Base-by-base conservation (phyloP, 2,329 filamentous ascomycete genomes). In the Lecanosticta acicola region DNA sequence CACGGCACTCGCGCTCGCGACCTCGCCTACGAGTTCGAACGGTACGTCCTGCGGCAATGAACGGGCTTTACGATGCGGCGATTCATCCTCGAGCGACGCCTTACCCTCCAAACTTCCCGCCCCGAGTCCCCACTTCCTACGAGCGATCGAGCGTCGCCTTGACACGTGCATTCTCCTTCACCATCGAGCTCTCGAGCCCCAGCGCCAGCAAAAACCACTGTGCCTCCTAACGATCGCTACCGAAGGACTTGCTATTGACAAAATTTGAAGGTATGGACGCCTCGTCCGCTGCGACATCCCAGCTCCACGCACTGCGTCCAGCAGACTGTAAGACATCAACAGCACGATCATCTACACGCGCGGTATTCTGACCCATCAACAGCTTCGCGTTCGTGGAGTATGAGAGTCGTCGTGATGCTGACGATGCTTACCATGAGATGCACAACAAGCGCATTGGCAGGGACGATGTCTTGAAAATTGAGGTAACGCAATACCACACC, bases 11-110 rank as follows among this genome's bases (percentile, higher is more conserved):
- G 93, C 78, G 89, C 93, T 71, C 88, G 93, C 82, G 90, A 98
- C 79, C 87, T 97, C 71, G 89, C 91, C 77, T 96, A 94, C 86
- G 91, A 97, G 80, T 97, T 97, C 86, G 91, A 97, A 90, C 89
- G 91, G 88, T 96, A 95, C 82, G 90, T 94, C 79, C 77, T 26
- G 32, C 33, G 33, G 20, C 26, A 24, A 36, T 34, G 24, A 39
- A 35, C 43, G 39, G 43, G 39, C 35, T n/a, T 35, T 36, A 35
- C 34, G 29, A 35, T 38, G 21, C 18, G 35, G 32, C 41, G 35
- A 40, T 36, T 29, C 35, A 20, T n/a, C 7, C 38, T 10, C 38
- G 20, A 41, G n/a, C 38, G 19, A 16, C 14, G n/a, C 19, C 32
- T 18, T 32, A 3, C 11, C 19, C 3, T 18, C 19, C 13, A n/a